phyloP scores from a whole-genome alignment of 2,329 filamentous ascomycete species.

The Stagonosporopsis vannaccii region DNA sequence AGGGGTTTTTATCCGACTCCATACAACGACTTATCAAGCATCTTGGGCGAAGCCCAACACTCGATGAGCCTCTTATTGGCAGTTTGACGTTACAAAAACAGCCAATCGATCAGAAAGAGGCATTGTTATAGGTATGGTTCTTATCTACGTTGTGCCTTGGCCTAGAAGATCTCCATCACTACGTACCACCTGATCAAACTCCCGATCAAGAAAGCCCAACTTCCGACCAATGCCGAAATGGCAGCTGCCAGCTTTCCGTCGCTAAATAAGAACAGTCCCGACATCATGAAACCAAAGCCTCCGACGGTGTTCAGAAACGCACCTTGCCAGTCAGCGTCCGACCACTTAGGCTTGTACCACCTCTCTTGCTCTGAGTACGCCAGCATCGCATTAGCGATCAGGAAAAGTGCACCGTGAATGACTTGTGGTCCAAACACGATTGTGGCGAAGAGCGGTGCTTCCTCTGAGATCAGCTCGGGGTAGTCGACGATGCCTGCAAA shows the following conservation, averaged over 20 bases:
- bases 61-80: too few species aligned
- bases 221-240: constrained; percentile 31
- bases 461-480: constrained; percentile 31
- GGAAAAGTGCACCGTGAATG: constrained; percentile 35
- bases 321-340: constrained; percentile 36
- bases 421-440: constrained; percentile 39
- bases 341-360: constrained; percentile 36
- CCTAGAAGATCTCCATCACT: constrained; percentile 32
- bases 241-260: constrained; percentile 22
- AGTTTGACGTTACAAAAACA: too few species aligned
- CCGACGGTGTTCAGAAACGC: constrained; percentile 35
- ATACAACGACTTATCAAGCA: neutral
- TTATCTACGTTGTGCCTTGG: too few species aligned
- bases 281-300: constrained; percentile 40
- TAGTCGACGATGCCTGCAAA: constrained; percentile 39
- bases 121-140: too few species aligned
- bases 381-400: constrained; percentile 38
- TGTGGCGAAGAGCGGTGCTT: constrained; percentile 19
- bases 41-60: too few species aligned
- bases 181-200: constrained; percentile 37
- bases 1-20: neutral
- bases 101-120: too few species aligned
- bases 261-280: constrained; percentile 33
- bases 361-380: constrained; percentile 33
- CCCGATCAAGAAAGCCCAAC: constrained; percentile 37